Conservation (phyloP, 345 rosid species). For the Sisymbrium altissimum region DNA sequence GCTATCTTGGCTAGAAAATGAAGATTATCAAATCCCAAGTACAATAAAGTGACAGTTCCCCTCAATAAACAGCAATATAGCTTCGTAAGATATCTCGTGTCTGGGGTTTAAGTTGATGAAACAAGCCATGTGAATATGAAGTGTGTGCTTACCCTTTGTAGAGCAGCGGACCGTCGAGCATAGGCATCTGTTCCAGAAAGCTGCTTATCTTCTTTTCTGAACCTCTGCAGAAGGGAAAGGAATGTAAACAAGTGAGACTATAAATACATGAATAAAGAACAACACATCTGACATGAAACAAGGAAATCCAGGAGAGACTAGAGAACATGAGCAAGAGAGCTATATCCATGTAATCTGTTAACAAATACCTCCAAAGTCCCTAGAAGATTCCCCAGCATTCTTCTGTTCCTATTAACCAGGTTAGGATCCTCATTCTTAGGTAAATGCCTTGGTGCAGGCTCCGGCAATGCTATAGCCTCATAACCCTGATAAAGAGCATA, state of each 20-base stretch:
- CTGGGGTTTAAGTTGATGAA: neutral
- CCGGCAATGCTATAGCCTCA: conserved; percentile 42
- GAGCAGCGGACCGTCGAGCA: conserved; percentile 72
- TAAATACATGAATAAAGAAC: neutral
- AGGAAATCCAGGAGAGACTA: conserved; percentile 3
- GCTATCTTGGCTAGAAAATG: neutral
- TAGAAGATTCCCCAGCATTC: conserved; percentile 93
- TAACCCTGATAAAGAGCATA: conserved; percentile 44
- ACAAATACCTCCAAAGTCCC: conserved; percentile 92
- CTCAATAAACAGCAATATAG: neutral
- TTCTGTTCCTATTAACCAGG: conserved; percentile 81
- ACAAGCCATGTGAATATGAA: neutral
- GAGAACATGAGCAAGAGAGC: neutral
- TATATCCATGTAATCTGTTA: neutral
- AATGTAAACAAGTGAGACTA: neutral
- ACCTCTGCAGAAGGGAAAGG: conserved; percentile 56
- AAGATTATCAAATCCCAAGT: conserved; percentile 2
- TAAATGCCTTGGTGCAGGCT: conserved; percentile 79
- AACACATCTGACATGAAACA: neutral
- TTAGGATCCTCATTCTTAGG: conserved; percentile 95
- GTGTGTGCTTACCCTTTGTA: conserved; percentile 62
- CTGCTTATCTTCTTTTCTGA: conserved; percentile 86
- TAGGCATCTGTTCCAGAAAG: conserved; percentile 83
- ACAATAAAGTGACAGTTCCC: neutral
- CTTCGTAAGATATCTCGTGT: neutral